Conservation (phyloP, 1,284 basidiomycete genomes). For the Ceratobasidium sp. region DNA sequence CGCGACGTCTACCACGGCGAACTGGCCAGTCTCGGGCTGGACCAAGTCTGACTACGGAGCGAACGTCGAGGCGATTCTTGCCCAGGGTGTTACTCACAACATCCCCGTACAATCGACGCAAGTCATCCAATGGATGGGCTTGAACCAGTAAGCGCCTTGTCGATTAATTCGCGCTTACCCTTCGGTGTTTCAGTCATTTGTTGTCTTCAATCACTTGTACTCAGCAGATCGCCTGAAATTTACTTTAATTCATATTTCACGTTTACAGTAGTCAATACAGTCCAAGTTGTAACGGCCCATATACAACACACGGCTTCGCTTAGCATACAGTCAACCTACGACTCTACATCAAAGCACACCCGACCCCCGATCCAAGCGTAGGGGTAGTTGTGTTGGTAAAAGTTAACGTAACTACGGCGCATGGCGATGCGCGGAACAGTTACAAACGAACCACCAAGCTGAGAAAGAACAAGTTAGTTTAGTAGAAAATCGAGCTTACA, state of each 20-base stretch:
- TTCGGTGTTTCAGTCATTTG: no score
- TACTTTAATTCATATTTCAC: no score
- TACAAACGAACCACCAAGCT: slow-evolving; percentile 93
- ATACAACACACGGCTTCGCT: no score
- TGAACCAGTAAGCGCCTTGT: not conserved
- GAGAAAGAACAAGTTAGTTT: slow-evolving; percentile 52
- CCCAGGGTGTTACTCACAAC: slow-evolving; percentile 62
- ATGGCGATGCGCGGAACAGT: slow-evolving; percentile 86
- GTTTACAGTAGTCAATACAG: no score
- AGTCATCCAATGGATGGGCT: not conserved
- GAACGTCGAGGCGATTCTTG: slow-evolving; percentile 63
- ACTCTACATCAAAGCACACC: slow-evolving; percentile 77
- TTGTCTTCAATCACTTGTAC: no score
- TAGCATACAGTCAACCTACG: not conserved
- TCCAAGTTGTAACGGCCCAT: no score
- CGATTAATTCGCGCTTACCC: no score
- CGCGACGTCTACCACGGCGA: slow-evolving; percentile 59
- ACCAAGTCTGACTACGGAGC: slow-evolving; percentile 63
- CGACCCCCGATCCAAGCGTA: slow-evolving; percentile 86
- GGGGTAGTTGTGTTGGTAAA: slow-evolving; percentile 87
- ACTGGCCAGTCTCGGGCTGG: slow-evolving; percentile 61
- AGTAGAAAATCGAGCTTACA: slow-evolving; percentile 40
- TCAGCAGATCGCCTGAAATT: no score
- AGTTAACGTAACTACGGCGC: slow-evolving; percentile 83
- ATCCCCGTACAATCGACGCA: slow-evolving; percentile 57